Base-by-base conservation (phyloP, 495 filamentous ascomycete species). In the Hyaloscypha hepaticicola region DNA sequence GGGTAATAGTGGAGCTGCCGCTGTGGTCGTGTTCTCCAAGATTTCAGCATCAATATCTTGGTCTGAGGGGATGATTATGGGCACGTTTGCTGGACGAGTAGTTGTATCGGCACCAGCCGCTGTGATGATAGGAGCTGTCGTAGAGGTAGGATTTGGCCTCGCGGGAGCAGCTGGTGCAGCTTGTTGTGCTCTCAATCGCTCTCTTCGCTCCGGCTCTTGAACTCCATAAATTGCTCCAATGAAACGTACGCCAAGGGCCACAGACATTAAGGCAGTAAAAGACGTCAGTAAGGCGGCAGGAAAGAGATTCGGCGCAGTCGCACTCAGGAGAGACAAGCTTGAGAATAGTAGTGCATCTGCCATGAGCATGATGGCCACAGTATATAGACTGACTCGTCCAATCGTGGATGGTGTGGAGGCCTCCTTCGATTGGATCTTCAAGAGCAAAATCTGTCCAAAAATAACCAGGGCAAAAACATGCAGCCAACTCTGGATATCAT, bases 341-440 rank as follows among this genome's bases (percentile, higher is more conserved):
- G 81, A 79, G 45, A 93, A 79, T 41, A 77, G 78, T 62, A 90
- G 86, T 9, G 85, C 75, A 75, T 98, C 95, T 16, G 89, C 92
- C 58, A 96, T 80, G n/a, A 90, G 80, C 86, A 97, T 92, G 71
- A 91, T 86, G 57, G 84, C 84, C 64, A 93, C 85, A 0, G 91
- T 94, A 74, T 89, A 93, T 75, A 96, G 91, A 78, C 94, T 97
- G 73, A 97, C 84, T 19, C 95, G 85, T 67, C 91, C 94, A 50
- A 92, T 80, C 0, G 94, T 99, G 1, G 93, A 97, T n/a, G 95
- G 94, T 5, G 95, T 99, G 33, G 86, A 92, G 4, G 93, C 86
- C 68, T 97, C 92, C 73, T 93, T 94, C 77, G 96, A 89, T 76
- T 99, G 95, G 52, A 84, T 77, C 66, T 94, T 85, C 52, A 96